Conservation (phyloP, 345 rosid genomes). For the Rhodamnia argentea region DNA sequence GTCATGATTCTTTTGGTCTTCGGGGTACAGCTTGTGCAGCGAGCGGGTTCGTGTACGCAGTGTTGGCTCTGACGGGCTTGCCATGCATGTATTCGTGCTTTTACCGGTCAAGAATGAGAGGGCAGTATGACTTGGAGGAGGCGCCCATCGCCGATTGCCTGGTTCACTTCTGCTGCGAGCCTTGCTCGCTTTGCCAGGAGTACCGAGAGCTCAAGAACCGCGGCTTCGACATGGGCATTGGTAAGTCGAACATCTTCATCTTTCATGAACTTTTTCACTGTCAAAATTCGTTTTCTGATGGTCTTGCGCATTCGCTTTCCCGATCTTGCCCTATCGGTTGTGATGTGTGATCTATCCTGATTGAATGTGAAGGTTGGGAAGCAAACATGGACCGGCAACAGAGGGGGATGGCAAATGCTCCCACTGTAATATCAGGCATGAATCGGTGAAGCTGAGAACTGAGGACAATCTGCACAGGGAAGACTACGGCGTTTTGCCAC, state of each 20-base stretch:
- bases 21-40: constrained; percentile 24
- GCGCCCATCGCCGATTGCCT: constrained; percentile 42
- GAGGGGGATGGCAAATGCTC: constrained; percentile 24
- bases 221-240: constrained; percentile 47
- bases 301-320: too few relatives aligned
- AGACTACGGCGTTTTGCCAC: neutral
- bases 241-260: neutral
- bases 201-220: constrained; percentile 37
- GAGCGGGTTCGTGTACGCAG: constrained; percentile 30
- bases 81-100: constrained; percentile 33
- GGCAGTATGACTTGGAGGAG: constrained; percentile 32
- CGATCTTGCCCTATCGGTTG: too few relatives aligned
- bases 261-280: neutral
- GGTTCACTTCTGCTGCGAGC: constrained; percentile 36
- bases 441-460: constrained; percentile 10
- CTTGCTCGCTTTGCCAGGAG: constrained; percentile 42
- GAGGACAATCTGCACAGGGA: neutral
- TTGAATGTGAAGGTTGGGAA: constrained; percentile 30
- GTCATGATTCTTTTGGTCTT: neutral
- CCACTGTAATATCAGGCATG: constrained; percentile 14
- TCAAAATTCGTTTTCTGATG: neutral
- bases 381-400: constrained; percentile 35
- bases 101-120: constrained; percentile 32
- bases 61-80: constrained; percentile 19
- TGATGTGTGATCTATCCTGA: too few relatives aligned